These are phyloP conservation scores for Pseudognaphalium luteoalbum DNA, from an alignment of 129 eudicot genomes.

Conservation along the genomic window DNA sequence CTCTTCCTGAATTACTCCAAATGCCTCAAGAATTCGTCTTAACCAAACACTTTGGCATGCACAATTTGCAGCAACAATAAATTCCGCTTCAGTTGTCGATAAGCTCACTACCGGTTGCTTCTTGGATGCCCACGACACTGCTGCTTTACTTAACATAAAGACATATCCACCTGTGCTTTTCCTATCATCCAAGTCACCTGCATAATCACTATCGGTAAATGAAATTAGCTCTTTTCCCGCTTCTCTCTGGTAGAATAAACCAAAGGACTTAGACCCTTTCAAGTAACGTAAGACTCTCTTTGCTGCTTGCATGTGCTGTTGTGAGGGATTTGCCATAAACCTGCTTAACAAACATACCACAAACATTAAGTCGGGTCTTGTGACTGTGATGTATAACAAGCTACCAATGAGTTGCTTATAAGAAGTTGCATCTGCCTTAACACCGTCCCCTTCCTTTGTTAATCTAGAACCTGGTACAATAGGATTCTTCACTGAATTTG, in stretches of 20 bases:
- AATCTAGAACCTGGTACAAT: too few species aligned
- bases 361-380: too few species aligned
- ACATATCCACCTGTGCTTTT: background rate
- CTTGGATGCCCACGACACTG: background rate
- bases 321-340: too few species aligned
- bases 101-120: background rate
- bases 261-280: too few species aligned
- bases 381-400: too few species aligned
- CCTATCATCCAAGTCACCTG: background rate
- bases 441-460: too few species aligned
- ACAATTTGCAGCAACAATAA: background rate
- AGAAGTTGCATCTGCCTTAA: too few species aligned
- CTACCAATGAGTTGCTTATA: too few species aligned
- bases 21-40: background rate
- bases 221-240: background rate
- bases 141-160: background rate
- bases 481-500: too few species aligned
- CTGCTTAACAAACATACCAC: too few species aligned
- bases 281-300: too few species aligned
- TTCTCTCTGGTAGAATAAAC: background rate
- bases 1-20: background rate
- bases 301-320: too few species aligned
- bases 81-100: background rate
- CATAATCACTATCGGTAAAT: background rate
- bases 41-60: background rate